Base-by-base conservation (phyloP, 805 yeast genomes). In the Priceomyces medius region DNA sequence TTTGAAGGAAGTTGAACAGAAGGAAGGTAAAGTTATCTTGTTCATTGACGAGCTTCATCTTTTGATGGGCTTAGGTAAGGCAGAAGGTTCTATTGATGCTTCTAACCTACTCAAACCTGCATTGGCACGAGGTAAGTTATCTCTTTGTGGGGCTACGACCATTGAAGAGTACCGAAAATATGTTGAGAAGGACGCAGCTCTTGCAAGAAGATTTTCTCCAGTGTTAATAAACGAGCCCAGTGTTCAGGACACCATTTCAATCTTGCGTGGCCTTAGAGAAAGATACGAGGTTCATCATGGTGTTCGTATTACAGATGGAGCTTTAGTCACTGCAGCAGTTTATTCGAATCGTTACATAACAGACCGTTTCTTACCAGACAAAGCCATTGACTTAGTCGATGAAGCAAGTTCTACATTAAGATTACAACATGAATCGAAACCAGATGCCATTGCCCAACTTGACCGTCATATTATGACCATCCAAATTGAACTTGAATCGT, bases 231-330 rank as follows among this genome's bases (percentile, higher is more conserved):
- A 79, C 44, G 98, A 93, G 58, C 99, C 99, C 13, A 72, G 85
- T 3, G 96, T 90, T 2, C 82, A 85, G 45, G 97, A 91, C 60
- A 84, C 97, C 0, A 88, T 91, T 41, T 84, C 95, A 20, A 91
- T 91, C 45, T 70, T 93, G 44, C 79, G 99, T 57, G 99, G 99
- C 3, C 74, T 91, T 55, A 90, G 91, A 60, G 98, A 91, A 56
- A 77, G 85, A 47, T 91, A 91, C 60, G 99, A 91, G 58, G 97
- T 91, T 2, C 99, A 91, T 55, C 99, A 91, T 56, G 99, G 99
- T 66, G 99, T 91, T 6, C 79, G 96, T 48, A 88, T 91, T 44
- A 78, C 91, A 3, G 99, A 91, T 58, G 78, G 89, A 37, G 97
- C 99, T 0, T 71, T 91, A 42, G 97, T 91, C 2, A 85, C 96